A percentile compares a stretch with the other conserved stretches of the same genome.
Conservation (phyloP, 305 asterid genomes). For the Rubia peregrina region DNA sequence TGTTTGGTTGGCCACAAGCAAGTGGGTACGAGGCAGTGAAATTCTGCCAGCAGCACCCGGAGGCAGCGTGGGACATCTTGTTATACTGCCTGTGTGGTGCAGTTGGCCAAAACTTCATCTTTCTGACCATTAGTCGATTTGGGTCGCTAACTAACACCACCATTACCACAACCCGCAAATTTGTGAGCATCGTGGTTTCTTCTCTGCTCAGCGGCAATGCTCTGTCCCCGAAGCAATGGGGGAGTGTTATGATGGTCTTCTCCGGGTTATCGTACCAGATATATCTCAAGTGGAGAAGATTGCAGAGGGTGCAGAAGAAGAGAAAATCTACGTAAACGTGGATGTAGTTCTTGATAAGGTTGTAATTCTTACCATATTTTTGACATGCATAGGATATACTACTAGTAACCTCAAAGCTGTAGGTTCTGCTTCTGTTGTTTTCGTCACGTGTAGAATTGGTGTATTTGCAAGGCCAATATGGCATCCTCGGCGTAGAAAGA, state of each 20-base stretch:
- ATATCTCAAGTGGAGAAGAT: constrained; percentile 76
- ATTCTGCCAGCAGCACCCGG: constrained; percentile 90
- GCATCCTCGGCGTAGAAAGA: constrained; percentile 21
- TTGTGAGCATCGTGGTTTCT: constrained; percentile 95
- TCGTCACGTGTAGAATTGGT: constrained; percentile 13
- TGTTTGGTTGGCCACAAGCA: constrained; percentile 90
- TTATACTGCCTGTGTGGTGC: constrained; percentile 92
- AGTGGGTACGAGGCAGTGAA: constrained; percentile 73
- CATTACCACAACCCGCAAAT: constrained; percentile 88
- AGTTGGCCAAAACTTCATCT: constrained; percentile 89
- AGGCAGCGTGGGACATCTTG: constrained; percentile 93
- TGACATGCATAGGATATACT: constrained; percentile 1
- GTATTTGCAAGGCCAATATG: constrained; percentile 20
- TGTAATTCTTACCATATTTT: constrained; percentile 14
- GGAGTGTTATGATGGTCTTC: constrained; percentile 85
- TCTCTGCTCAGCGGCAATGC: constrained; percentile 89
- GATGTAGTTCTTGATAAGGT: constrained; percentile 8
- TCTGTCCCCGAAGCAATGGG: constrained; percentile 82
- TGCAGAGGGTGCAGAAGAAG: constrained; percentile 61
- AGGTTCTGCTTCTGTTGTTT: constrained; percentile 18
- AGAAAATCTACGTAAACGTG: constrained; percentile 46
- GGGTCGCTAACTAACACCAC: constrained; percentile 98
- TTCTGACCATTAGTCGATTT: constrained; percentile 83
- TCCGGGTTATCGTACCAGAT: constrained; percentile 91
- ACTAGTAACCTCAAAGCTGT: constrained; percentile 18